Percentiles rank a stretch among this genome's conserved stretches.
These are phyloP conservation scores for Trichoderma reesei DNA, from an alignment of 495 filamentous ascomycete species.

Conservation along the genomic window DNA sequence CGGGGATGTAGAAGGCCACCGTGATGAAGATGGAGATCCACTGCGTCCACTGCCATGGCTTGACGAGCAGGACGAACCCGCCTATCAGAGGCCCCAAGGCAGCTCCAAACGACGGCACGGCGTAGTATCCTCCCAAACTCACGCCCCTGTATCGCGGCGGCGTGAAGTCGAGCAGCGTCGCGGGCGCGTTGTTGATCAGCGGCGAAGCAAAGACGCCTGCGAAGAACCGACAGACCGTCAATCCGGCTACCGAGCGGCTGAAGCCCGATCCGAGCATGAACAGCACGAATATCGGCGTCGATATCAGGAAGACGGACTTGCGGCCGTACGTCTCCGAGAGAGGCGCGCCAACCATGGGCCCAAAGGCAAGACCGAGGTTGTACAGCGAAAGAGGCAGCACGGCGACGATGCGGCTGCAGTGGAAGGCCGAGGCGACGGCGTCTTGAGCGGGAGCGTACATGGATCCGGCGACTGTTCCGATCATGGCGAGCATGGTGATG, in stretches of 20 bases:
- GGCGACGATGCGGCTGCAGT: conserved; percentile 17
- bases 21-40: conserved; percentile 29
- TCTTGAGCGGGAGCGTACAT: conserved; percentile 5
- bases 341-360: conserved; percentile 50
- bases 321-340: conserved; percentile 49
- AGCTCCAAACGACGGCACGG: conserved; percentile 38
- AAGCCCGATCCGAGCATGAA: conserved; percentile 55
- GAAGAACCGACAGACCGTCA: conserved; percentile 52
- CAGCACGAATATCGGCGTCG: conserved; percentile 43
- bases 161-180: conserved; percentile 45
- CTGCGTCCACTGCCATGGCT: conserved; percentile 54
- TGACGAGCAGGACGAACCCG: conserved; percentile 47
- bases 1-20: conserved; percentile 34
- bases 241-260: conserved; percentile 42
- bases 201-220: conserved; percentile 50
- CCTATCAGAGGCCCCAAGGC: conserved; percentile 53
- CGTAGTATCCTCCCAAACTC: conserved; percentile 31
- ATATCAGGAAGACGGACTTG: conserved; percentile 40
- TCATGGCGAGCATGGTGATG: conserved; percentile 5
- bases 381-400: conserved; percentile 47
- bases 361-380: conserved; percentile 47
- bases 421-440: neutral
- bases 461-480: neutral
- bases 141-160: conserved; percentile 32
- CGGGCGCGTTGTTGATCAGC: conserved; percentile 44